Evolutionary conservation across 371 early-diverging fungal species (phyloP).

Genomic region (Cokeromyces recurvatus): DNA sequence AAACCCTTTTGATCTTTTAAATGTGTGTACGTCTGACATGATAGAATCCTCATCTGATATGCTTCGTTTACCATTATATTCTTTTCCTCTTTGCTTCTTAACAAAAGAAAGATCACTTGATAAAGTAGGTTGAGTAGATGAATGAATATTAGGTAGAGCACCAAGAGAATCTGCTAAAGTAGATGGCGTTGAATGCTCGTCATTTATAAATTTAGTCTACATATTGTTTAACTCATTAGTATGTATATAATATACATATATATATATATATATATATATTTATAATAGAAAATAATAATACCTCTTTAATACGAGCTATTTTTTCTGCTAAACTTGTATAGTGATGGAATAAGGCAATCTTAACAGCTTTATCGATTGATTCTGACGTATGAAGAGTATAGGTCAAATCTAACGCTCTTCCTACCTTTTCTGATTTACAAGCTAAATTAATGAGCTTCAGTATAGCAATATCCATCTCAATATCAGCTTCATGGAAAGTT

Average conservation of each 20-base stretch:
- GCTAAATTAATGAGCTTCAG: conserved; percentile 74
- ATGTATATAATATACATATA: too few species aligned
- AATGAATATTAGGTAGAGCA: conserved; percentile 1
- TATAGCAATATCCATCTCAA: conserved; percentile 74
- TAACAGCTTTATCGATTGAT: conserved; percentile 77
- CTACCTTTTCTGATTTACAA: conserved; percentile 64
- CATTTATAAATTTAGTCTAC: conserved; percentile 6
- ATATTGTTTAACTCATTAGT: too few species aligned
- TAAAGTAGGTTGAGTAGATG: conserved; percentile 1
- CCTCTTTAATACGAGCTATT: conserved; percentile 73
- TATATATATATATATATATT: too few species aligned
- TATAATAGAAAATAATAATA: neutral
- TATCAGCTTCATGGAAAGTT: conserved; percentile 38
- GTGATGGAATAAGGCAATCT: conserved; percentile 69
- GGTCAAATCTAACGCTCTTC: conserved; percentile 76
- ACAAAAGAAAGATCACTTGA: conserved; percentile 6
- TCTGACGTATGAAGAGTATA: conserved; percentile 46
- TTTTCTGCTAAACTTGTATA: conserved; percentile 71
- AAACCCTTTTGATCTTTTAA: conserved; percentile 7
- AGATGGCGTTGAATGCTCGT: neutral
- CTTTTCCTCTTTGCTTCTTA: neutral
- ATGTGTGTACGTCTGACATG: neutral
- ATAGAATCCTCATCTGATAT: neutral
- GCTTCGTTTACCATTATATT: neutral
- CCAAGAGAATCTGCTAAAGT: conserved; percentile 5